Evolutionary conservation across 768 basidiomycete species (phyloP).

Genomic region (Postia placenta): DNA sequence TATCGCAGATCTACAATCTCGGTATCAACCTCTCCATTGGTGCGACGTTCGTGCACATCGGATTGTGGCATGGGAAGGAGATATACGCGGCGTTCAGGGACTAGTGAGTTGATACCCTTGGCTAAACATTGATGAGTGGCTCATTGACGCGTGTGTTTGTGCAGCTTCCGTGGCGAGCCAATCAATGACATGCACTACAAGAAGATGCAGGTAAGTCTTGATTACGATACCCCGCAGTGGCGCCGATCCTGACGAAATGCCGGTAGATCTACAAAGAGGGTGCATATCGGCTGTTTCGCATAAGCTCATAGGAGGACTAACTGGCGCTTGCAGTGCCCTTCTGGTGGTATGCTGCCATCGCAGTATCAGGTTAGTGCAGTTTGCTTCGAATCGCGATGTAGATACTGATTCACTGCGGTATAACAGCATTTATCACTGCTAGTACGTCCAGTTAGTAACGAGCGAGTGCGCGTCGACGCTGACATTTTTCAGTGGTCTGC

Average conservation of each 20-base stretch:
- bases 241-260: background rate
- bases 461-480: too few species aligned
- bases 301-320: too few species aligned
- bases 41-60: conserved; percentile 3
- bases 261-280: background rate
- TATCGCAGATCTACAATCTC: conserved; percentile 1
- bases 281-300: background rate
- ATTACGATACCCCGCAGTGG: too few species aligned
- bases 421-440: conserved; percentile 1
- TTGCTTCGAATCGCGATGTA: too few species aligned
- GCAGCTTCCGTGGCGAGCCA: background rate
- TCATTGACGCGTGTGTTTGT: too few species aligned
- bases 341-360: conserved; percentile 2
- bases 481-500: conserved; percentile 2
- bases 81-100: background rate
- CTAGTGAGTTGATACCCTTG: background rate
- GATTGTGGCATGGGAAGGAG: background rate
- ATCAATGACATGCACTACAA: conserved; percentile 44
- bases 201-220: conserved; percentile 37
- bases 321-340: conserved; percentile 26
- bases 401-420: too few species aligned
- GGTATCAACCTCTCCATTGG: conserved; percentile 5
- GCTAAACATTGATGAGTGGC: background rate
- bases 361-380: background rate
- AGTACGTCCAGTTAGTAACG: too few species aligned